Percentiles rank a stretch among this genome's conserved stretches.
phyloP scores from a whole-genome alignment of 129 eudicot species.

The Arctium minus region DNA sequence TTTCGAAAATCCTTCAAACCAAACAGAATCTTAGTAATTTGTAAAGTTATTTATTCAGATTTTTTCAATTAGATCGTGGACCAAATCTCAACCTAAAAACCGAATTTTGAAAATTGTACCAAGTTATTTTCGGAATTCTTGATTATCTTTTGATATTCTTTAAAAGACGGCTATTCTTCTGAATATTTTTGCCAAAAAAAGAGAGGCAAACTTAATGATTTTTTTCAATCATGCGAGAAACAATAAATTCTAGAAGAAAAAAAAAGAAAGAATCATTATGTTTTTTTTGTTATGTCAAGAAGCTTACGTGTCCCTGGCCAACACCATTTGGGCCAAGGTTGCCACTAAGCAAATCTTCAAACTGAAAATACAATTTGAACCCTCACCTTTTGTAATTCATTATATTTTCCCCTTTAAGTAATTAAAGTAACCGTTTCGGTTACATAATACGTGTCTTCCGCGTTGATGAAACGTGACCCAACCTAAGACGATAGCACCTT shows the following conservation, averaged over 20 bases:
- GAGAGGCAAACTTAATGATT: no score
- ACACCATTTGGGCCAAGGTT: background rate
- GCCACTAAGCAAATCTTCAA: background rate
- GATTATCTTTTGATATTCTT: no score
- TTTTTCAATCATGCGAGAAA: background rate
- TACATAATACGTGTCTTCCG: background rate
- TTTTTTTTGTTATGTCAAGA: background rate
- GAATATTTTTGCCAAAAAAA: no score
- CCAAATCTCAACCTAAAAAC: no score
- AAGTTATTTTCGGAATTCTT: no score
- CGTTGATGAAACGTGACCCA: background rate
- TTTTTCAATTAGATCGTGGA: no score
- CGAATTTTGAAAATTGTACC: no score
- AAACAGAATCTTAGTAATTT: no score
- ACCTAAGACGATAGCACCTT: no score
- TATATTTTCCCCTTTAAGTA: background rate
- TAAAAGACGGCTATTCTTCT: no score
- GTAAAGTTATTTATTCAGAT: no score
- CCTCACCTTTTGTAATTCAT: background rate
- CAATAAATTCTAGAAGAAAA: background rate
- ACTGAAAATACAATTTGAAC: background rate
- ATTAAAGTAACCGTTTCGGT: background rate
- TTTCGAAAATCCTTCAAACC: no score
- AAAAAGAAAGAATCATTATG: background rate
- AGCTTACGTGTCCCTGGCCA: background rate